Percentiles rank a stretch among this genome's conserved stretches.
phyloP scores from a whole-genome alignment of 352 stramenopile genomes.

The Peronosclerospora sorghi region DNA sequence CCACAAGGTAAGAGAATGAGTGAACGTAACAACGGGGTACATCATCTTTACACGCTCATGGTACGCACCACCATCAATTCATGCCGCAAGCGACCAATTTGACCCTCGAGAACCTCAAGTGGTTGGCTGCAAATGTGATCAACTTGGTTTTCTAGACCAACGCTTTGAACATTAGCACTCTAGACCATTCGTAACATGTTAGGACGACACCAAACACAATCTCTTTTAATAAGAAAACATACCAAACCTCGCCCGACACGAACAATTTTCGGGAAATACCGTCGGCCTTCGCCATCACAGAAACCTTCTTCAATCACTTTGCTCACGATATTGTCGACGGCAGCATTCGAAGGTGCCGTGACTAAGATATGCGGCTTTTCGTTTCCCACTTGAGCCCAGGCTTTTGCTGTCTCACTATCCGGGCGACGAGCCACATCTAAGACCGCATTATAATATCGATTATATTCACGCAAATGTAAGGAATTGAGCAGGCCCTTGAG shows the following conservation, averaged over 20 bases:
- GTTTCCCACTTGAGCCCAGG: constrained; percentile 73
- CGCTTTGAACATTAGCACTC: constrained; percentile 67
- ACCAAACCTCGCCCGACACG: constrained; percentile 83
- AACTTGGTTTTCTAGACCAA: constrained; percentile 77
- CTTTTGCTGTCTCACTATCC: constrained; percentile 71
- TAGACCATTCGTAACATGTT: too few species aligned
- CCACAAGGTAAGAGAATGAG: background rate
- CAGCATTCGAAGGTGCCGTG: constrained; percentile 90
- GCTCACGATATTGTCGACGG: constrained; percentile 93
- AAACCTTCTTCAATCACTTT: constrained; percentile 95
- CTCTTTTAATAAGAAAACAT: constrained; percentile 15
- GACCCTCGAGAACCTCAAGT: constrained; percentile 56
- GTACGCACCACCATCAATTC: constrained; percentile 42
- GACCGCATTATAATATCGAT: constrained; percentile 86
- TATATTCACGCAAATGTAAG: constrained; percentile 88
- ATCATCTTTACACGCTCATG: background rate
- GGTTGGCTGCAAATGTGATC: constrained; percentile 72
- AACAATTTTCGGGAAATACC: constrained; percentile 93
- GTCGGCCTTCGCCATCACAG: constrained; percentile 86
- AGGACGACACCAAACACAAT: too few species aligned
- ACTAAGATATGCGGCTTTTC: constrained; percentile 91
- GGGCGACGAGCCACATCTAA: constrained; percentile 68
- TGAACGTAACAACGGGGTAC: too few species aligned
- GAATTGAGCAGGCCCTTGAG: constrained; percentile 88
- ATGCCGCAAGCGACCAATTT: constrained; percentile 36